Conservation (phyloP, 2,329 filamentous ascomycete species). For the Coniochaeta prunicola region DNA sequence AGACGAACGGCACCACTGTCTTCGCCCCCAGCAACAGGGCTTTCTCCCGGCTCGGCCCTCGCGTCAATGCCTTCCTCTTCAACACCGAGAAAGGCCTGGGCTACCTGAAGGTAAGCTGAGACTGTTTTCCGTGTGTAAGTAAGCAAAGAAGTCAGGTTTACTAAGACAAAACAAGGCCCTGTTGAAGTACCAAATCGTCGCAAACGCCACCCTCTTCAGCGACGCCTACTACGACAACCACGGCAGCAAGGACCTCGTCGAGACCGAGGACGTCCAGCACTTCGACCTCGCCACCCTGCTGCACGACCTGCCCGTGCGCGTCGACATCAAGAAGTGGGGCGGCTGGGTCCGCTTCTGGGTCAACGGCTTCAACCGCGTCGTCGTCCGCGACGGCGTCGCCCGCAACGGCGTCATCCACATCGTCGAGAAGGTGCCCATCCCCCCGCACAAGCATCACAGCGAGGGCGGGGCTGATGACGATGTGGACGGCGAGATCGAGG, state of each 20-base stretch:
- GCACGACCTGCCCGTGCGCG: conserved; percentile 53
- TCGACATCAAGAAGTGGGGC: conserved; percentile 60
- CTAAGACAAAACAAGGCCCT: no score
- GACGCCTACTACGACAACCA: conserved; percentile 60
- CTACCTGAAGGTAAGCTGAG: no score
- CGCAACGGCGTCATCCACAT: conserved; percentile 80
- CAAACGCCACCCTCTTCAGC: conserved; percentile 71
- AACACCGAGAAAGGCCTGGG: conserved; percentile 61
- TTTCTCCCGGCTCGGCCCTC: conserved; percentile 67
- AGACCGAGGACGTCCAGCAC: conserved; percentile 27
- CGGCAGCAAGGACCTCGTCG: conserved; percentile 19
- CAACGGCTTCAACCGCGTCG: conserved; percentile 64
- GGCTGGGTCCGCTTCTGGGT: conserved; percentile 65
- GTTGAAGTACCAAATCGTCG: conserved; percentile 70
- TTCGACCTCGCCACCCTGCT: conserved; percentile 71
- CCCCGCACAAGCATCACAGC: conserved; percentile 51
- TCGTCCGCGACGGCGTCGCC: conserved; percentile 62
- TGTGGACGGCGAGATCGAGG: background rate
- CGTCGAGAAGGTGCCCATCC: conserved; percentile 65
- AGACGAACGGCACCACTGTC: conserved; percentile 59
- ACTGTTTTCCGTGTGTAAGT: no score
- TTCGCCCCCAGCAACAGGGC: conserved; percentile 78
- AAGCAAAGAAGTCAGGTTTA: no score
- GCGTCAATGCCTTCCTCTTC: conserved; percentile 80
- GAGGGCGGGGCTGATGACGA: conserved; percentile 10